These are phyloP conservation scores for Kurtzmaniella quercitrusa DNA, from an alignment of 1,139 yeast genomes.

Conservation along the genomic window DNA sequence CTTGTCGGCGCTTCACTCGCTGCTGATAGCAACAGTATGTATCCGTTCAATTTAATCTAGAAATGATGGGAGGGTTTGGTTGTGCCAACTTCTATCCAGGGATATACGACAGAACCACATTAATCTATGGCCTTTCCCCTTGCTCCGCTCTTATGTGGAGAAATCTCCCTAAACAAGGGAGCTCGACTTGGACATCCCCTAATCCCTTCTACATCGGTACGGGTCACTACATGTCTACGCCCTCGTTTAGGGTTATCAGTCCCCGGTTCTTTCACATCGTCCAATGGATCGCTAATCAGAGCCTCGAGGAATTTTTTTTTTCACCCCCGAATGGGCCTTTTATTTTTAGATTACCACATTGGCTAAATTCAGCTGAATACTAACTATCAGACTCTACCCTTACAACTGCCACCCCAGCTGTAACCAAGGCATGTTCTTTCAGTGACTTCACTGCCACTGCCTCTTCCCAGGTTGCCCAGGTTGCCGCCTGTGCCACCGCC, in stretches of 20 bases:
- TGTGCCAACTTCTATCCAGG: no score
- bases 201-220: background rate
- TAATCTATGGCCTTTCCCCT: no score
- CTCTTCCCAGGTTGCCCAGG: constrained; percentile 70
- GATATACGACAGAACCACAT: no score
- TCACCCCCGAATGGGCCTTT: background rate
- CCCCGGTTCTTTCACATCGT: background rate
- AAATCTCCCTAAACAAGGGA: no score
- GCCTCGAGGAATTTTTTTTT: background rate
- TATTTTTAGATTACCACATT: background rate
- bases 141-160: no score
- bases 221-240: background rate
- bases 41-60: constrained; percentile 4
- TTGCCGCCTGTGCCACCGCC: constrained; percentile 73
- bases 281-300: background rate
- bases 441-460: constrained; percentile 61
- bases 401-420: constrained; percentile 47
- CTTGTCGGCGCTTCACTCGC: constrained; percentile 44
- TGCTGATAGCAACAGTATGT: constrained; percentile 44
- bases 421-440: constrained; percentile 55
- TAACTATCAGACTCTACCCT: constrained; percentile 38
- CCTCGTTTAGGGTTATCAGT: background rate
- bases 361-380: no score
- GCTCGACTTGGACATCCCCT: no score
- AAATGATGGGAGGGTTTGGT: no score